Evolutionary conservation across 169 alveolate species (phyloP).

Genomic region (Plasmodium coatneyi): DNA sequence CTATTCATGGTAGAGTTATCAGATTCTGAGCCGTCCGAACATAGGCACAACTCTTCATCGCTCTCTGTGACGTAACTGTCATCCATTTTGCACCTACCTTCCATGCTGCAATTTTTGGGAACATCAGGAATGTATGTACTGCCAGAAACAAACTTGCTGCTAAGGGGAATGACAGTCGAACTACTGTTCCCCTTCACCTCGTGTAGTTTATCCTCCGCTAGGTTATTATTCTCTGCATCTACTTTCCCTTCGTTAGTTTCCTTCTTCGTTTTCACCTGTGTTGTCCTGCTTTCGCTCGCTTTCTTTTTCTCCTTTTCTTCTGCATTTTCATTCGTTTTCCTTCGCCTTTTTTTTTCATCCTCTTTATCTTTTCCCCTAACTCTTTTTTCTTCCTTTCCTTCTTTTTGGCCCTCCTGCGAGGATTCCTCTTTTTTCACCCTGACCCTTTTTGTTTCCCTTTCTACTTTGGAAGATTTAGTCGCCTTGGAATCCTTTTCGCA

Average conservation of each 20-base stretch:
- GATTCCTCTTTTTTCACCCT: background rate
- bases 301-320: background rate
- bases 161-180: background rate
- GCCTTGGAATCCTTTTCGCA: background rate
- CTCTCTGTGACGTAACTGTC: background rate
- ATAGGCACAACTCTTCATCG: slow-evolving; percentile 10
- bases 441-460: background rate
- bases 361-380: background rate
- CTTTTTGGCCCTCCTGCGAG: background rate
- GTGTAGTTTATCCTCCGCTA: background rate
- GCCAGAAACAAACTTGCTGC: background rate
- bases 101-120: background rate
- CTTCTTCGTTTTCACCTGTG: background rate
- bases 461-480: background rate
- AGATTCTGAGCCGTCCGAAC: slow-evolving; percentile 11
- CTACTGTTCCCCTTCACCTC: background rate
- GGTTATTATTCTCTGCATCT: background rate
- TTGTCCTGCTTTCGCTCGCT: background rate
- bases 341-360: background rate
- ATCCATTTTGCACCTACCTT: background rate
- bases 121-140: background rate
- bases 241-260: background rate
- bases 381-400: background rate
- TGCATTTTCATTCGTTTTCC: background rate
- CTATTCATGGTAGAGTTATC: background rate